Percentiles rank a stretch among this genome's conserved stretches.
Conservation (phyloP, 495 filamentous ascomycete species). For the Cercophora samala region DNA sequence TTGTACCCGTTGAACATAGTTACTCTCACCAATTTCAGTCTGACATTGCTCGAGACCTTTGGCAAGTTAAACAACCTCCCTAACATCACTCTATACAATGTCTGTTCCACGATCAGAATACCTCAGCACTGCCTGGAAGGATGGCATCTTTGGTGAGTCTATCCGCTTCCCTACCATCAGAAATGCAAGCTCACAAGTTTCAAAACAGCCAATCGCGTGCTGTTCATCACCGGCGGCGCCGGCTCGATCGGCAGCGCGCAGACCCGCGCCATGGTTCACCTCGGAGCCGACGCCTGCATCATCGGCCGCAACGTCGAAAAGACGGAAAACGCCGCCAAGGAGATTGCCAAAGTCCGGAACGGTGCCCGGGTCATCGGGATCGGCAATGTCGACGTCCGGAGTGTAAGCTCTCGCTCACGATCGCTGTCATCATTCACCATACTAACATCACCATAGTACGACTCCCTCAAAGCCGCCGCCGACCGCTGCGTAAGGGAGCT, state of each 20-base stretch:
- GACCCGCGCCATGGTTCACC: conserved; percentile 82
- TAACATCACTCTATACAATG: conserved; percentile 43
- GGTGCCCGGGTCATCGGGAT: conserved; percentile 84
- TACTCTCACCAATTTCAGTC: not conserved
- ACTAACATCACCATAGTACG: conserved; percentile 41
- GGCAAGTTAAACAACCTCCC: not conserved
- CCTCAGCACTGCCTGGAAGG: conserved; percentile 75
- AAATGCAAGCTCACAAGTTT: not conserved
- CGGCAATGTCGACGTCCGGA: conserved; percentile 78
- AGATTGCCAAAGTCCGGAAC: conserved; percentile 71
- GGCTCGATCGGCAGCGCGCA: conserved; percentile 93
- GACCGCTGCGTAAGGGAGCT: conserved; percentile 76
- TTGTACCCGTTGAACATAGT: too few species aligned
- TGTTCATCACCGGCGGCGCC: conserved; percentile 93
- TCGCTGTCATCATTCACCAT: not conserved
- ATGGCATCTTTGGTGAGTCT: conserved; percentile 71
- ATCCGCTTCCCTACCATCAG: not conserved
- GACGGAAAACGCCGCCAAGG: conserved; percentile 72
- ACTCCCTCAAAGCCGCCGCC: conserved; percentile 66
- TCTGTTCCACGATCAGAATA: conserved; percentile 68
- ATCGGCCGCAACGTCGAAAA: conserved; percentile 88
- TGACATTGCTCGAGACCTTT: not conserved
- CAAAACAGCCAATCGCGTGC: conserved; percentile 72
- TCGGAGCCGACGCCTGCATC: conserved; percentile 92
- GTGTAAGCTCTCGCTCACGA: conserved; percentile 29